Evolutionary conservation across 345 rosid genomes (phyloP).

Genomic region (Melaleuca alternifolia): DNA sequence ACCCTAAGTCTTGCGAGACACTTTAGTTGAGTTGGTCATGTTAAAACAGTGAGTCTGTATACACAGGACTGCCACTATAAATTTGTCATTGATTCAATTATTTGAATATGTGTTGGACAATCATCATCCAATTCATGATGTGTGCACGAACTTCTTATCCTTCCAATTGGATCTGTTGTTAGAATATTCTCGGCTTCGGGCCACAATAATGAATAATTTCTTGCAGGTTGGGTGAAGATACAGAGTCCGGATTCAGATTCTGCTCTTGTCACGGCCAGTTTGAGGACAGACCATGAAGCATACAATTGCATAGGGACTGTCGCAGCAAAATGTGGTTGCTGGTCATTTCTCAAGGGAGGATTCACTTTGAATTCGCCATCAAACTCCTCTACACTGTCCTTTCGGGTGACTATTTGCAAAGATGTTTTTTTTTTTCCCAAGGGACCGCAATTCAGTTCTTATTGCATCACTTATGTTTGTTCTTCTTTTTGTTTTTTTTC

Average conservation of each 20-base stretch:
- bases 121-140: neutral
- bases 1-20: neutral
- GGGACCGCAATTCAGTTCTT: neutral
- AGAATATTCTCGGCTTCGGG: neutral
- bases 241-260: constrained; percentile 37
- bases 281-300: constrained; percentile 31
- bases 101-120: neutral
- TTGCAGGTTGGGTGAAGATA: constrained; percentile 63
- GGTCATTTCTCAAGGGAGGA: constrained; percentile 98
- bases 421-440: neutral
- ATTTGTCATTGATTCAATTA: neutral
- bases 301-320: constrained; percentile 59
- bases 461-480: neutral
- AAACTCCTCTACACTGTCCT: constrained; percentile 25
- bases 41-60: neutral
- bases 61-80: neutral
- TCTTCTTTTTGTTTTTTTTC: neutral
- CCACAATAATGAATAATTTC: neutral
- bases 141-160: neutral
- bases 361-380: constrained; percentile 50
- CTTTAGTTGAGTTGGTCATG: neutral
- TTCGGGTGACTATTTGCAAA: constrained; percentile 29
- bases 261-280: constrained; percentile 48
- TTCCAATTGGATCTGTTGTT: neutral
- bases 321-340: constrained; percentile 53